Percentiles rank a stretch among this genome's conserved stretches.
phyloP scores from a whole-genome alignment of 2,329 filamentous ascomycete genomes.

The Plenodomus biglobosus region DNA sequence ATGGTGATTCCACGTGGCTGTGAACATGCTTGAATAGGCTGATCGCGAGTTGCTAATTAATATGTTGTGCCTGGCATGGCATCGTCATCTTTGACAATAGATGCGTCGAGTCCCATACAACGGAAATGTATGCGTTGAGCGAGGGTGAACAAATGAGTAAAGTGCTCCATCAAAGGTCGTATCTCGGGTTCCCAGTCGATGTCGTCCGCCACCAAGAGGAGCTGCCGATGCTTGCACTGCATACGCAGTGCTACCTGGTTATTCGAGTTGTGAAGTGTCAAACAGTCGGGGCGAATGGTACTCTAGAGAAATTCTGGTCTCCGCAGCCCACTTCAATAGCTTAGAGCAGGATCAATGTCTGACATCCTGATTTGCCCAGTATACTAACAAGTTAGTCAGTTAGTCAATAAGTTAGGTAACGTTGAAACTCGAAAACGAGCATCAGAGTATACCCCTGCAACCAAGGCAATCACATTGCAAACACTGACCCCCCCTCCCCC shows the following conservation, averaged over 20 bases:
- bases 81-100: conserved; percentile 1
- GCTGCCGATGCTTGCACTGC: conserved; percentile 11
- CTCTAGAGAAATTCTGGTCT: conserved; percentile 4
- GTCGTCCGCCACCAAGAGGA: conserved; percentile 1
- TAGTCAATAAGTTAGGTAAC: no score
- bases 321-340: background rate
- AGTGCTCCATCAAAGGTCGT: conserved; percentile 3
- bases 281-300: conserved; percentile 6
- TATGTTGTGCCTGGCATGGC: conserved; percentile 7
- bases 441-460: conserved; percentile 7
- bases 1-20: no score
- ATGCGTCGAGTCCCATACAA: background rate
- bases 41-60: background rate
- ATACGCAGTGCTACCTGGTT: conserved; percentile 14
- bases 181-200: background rate
- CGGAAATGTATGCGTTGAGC: conserved; percentile 2
- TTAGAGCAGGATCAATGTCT: background rate
- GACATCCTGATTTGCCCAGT: background rate
- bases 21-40: background rate
- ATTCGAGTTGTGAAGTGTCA: conserved; percentile 9
- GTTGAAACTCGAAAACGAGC: background rate
- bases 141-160: conserved; percentile 1
- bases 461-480: conserved; percentile 5
- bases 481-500: background rate
- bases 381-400: no score